phyloP scores from a whole-genome alignment of 2,329 filamentous ascomycete genomes.

The Aspergillus ochraceus region DNA sequence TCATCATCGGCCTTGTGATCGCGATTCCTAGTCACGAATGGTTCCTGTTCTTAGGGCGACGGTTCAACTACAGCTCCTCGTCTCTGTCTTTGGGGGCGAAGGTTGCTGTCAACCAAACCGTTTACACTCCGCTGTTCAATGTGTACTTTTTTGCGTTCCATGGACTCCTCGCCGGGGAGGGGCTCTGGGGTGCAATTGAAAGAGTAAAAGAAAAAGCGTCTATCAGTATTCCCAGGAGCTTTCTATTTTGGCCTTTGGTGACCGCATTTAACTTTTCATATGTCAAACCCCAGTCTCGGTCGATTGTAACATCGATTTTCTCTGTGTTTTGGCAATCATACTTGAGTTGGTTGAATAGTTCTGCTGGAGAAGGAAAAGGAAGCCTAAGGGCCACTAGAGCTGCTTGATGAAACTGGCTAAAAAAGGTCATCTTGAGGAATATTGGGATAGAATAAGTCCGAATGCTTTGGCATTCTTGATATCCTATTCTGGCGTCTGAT shows the following conservation, averaged over 20 bases:
- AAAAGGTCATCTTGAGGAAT: too few relatives aligned
- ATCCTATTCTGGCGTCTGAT: neutral
- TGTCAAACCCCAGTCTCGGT: neutral
- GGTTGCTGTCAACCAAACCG: neutral
- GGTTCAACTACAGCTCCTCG: neutral
- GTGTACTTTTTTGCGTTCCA: slow-evolving; percentile 1
- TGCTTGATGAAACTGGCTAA: neutral
- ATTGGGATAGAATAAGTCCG: too few relatives aligned
- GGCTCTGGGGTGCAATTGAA: neutral
- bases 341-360: slow-evolving; percentile 4
- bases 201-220: neutral
- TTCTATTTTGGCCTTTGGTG: slow-evolving; percentile 2
- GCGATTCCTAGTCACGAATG: slow-evolving; percentile 1
- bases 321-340: slow-evolving; percentile 1
- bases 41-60: slow-evolving; percentile 4
- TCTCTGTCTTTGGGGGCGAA: neutral
- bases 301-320: neutral
- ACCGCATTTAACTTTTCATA: slow-evolving; percentile 3
- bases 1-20: neutral
- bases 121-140: slow-evolving; percentile 1
- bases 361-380: neutral
- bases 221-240: slow-evolving; percentile 3
- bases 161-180: neutral
- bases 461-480: neutral
- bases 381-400: neutral